phyloP scores from a whole-genome alignment of 805 yeast genomes.

The Ogataea parapolymorpha region DNA sequence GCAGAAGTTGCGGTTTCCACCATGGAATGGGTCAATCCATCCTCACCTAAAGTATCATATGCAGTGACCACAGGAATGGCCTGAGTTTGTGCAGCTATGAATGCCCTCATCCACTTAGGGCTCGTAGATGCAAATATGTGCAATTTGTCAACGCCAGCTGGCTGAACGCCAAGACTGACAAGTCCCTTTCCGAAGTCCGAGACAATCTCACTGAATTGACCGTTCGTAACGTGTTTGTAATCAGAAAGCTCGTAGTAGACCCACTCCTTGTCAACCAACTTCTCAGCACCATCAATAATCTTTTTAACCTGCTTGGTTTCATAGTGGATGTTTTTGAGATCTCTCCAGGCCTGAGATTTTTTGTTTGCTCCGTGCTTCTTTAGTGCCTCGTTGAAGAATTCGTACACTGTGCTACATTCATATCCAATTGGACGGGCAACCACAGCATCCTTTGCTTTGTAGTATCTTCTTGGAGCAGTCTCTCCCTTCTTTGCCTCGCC shows the following conservation, averaged over 20 bases:
- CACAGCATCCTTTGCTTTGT: slow-evolving; percentile 43
- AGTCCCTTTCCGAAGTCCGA: slow-evolving; percentile 71
- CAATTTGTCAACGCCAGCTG: slow-evolving; percentile 56
- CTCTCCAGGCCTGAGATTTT: slow-evolving; percentile 74
- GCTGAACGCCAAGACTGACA: slow-evolving; percentile 64
- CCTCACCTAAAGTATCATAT: slow-evolving; percentile 90
- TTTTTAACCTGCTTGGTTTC: slow-evolving; percentile 76
- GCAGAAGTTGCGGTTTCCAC: slow-evolving; percentile 76
- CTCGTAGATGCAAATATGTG: slow-evolving; percentile 90
- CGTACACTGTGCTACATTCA: slow-evolving; percentile 66
- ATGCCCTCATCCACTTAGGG: slow-evolving; percentile 86
- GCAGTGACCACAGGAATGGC: slow-evolving; percentile 89
- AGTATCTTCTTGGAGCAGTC: slow-evolving; percentile 77
- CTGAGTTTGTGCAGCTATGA: slow-evolving; percentile 74
- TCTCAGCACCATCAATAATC: slow-evolving; percentile 71
- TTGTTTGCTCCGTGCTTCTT: slow-evolving; percentile 48
- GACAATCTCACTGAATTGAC: slow-evolving; percentile 49
- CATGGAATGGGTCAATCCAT: slow-evolving; percentile 82
- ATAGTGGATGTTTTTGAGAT: slow-evolving; percentile 64
- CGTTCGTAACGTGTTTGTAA: slow-evolving; percentile 64
- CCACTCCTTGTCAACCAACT: slow-evolving; percentile 82
- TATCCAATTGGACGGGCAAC: slow-evolving; percentile 60
- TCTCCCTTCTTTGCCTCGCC: slow-evolving; percentile 73
- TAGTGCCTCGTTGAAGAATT: slow-evolving; percentile 61
- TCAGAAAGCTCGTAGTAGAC: slow-evolving; percentile 72